A percentile compares a stretch with the other conserved stretches of the same genome.
Conservation (phyloP, 805 yeast genomes). For the Huiozyma sinensis region DNA sequence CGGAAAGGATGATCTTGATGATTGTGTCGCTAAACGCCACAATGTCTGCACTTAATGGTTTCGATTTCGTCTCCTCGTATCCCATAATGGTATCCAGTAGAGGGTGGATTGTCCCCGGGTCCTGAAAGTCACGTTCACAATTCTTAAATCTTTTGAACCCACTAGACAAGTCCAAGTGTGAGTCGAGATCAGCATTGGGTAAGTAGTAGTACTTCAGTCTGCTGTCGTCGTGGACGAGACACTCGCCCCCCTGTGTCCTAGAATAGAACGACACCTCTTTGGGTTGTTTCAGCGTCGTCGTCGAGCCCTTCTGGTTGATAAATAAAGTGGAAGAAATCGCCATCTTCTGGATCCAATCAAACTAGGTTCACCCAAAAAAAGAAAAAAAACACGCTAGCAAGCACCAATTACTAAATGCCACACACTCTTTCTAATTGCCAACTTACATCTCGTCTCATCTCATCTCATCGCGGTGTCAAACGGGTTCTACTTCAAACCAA, state of each 20-base stretch:
- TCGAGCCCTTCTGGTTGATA: constrained; percentile 39
- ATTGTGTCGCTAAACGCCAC: constrained; percentile 80
- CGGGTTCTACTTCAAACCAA: no score
- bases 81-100: constrained; percentile 44
- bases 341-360: constrained; percentile 10
- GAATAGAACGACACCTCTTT: constrained; percentile 66
- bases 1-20: constrained; percentile 45
- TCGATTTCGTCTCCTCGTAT: constrained; percentile 37
- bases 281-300: constrained; percentile 74
- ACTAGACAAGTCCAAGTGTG: constrained; percentile 46
- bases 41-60: constrained; percentile 47
- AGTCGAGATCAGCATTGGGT: constrained; percentile 63
- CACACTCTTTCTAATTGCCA: no score
- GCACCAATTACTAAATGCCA: no score
- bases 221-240: constrained; percentile 38
- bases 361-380: no score
- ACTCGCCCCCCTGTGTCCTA: constrained; percentile 45
- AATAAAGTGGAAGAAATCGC: constrained; percentile 22
- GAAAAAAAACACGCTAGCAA: no score
- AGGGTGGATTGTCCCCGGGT: constrained; percentile 34
- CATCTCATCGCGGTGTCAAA: no score
- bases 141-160: constrained; percentile 55
- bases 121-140: constrained; percentile 34
- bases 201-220: constrained; percentile 66
- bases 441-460: no score